phyloP scores from a whole-genome alignment of 2,329 filamentous ascomycete species.

The Talaromyces funiculosus region DNA sequence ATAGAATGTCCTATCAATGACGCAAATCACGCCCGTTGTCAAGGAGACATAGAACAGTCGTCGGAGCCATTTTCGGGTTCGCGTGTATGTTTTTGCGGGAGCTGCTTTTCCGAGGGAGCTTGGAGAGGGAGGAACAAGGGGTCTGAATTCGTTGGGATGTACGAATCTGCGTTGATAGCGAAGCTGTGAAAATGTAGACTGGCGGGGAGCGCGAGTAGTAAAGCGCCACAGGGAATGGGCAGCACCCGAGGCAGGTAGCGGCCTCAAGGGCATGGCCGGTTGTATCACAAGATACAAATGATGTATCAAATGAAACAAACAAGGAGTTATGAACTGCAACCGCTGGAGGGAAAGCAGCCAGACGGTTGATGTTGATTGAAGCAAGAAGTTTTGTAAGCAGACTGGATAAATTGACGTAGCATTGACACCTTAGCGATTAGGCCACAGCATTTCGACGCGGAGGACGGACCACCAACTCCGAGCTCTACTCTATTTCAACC shows the following conservation, averaged over 20 bases:
- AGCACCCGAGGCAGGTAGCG: not conserved
- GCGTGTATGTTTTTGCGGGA: slow-evolving; percentile 64
- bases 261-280: slow-evolving; percentile 4
- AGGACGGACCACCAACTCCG: not conserved
- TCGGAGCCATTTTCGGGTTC: slow-evolving; percentile 69
- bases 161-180: slow-evolving; percentile 21
- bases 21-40: slow-evolving; percentile 58
- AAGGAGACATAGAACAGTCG: slow-evolving; percentile 60
- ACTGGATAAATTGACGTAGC: not conserved
- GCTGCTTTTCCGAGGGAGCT: slow-evolving; percentile 68
- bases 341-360: slow-evolving; percentile 21
- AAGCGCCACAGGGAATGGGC: slow-evolving; percentile 7
- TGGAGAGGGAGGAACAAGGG: slow-evolving; percentile 71
- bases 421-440: not conserved
- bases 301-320: not conserved
- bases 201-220: not conserved
- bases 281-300: not conserved
- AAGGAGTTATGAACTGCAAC: slow-evolving; percentile 1
- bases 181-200: slow-evolving; percentile 10
- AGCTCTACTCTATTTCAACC: not conserved
- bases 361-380: not conserved
- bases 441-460: slow-evolving; percentile 2
- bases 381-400: not conserved
- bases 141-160: slow-evolving; percentile 50
- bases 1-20: slow-evolving; percentile 68